phyloP scores from a whole-genome alignment of 2,329 filamentous ascomycete genomes.

The Phyllosticta paracitricarpa region DNA sequence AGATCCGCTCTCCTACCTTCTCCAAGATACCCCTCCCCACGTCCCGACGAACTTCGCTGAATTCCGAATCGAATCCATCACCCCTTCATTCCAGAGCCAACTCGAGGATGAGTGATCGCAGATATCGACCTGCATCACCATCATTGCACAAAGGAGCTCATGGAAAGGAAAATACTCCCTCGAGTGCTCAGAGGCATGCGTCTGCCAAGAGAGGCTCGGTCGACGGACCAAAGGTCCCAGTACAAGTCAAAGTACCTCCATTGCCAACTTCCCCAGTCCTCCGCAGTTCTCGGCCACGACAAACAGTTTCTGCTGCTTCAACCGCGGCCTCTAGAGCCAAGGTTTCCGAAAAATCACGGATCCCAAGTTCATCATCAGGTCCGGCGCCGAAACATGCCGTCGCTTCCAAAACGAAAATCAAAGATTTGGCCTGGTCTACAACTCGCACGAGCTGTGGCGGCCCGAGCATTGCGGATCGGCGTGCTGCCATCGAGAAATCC shows the following conservation, averaged over 20 bases:
- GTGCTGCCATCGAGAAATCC: conserved; percentile 7
- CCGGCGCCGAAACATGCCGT: conserved; percentile 20
- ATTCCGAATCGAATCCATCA: conserved; percentile 27
- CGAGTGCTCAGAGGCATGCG: conserved; percentile 22
- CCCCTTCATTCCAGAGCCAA: conserved; percentile 23
- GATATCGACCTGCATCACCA: conserved; percentile 20
- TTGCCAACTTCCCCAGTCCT: conserved; percentile 15
- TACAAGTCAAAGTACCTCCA: conserved; percentile 12
- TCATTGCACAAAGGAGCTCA: conserved; percentile 12
- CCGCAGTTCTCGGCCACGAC: conserved; percentile 14
- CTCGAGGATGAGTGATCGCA: conserved; percentile 10
- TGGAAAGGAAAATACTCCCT: conserved; percentile 14
- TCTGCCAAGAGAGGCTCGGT: not conserved
- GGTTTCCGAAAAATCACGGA: not conserved
- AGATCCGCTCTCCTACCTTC: not conserved
- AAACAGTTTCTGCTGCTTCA: conserved; percentile 13
- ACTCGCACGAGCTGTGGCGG: not conserved
- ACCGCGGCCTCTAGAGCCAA: conserved; percentile 13
- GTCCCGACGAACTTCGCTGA: conserved; percentile 19
- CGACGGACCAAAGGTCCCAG: conserved; percentile 5
- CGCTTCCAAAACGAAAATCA: not conserved
- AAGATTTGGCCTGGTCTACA: conserved; percentile 1
- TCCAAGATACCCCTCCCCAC: conserved; percentile 8
- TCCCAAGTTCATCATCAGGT: conserved; percentile 12
- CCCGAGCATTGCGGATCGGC: conserved; percentile 7